Conservation (phyloP, 495 filamentous ascomycete species). For the Aspergillus affinis region DNA sequence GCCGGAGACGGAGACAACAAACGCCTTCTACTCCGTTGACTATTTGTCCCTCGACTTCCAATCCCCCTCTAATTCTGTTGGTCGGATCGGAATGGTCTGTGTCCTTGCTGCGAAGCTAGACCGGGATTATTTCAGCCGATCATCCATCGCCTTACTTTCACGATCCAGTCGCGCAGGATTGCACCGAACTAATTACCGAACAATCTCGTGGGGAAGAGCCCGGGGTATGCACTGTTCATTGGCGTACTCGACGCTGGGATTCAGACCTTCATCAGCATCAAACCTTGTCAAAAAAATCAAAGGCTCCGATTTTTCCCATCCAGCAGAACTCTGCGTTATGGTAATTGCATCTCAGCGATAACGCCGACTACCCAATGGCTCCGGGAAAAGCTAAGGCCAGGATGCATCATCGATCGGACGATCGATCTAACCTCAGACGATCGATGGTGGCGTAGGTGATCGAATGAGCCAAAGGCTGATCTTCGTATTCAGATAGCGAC, state of each 20-base stretch:
- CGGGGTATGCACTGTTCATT: background rate
- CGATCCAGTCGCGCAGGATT: background rate
- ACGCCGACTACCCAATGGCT: constrained; percentile 21
- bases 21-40: too few species aligned
- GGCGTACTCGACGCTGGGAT: too few species aligned
- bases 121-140: too few species aligned
- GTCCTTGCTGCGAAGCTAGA: too few species aligned
- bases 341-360: background rate
- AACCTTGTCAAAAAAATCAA: background rate
- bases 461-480: background rate
- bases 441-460: constrained; percentile 36
- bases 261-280: background rate
- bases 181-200: background rate
- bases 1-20: too few species aligned
- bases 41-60: too few species aligned
- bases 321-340: constrained; percentile 6
- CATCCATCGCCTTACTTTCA: too few species aligned
- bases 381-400: constrained; percentile 21
- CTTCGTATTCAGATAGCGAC: background rate
- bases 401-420: constrained; percentile 22
- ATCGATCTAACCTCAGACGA: constrained; percentile 21
- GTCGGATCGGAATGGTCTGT: too few species aligned
- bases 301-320: background rate
- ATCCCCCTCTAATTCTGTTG: too few species aligned
- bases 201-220: background rate